Percentiles rank a stretch among this genome's conserved stretches.
Conservation (phyloP, 1,284 basidiomycete species). For the Schizophyllum commune region DNA sequence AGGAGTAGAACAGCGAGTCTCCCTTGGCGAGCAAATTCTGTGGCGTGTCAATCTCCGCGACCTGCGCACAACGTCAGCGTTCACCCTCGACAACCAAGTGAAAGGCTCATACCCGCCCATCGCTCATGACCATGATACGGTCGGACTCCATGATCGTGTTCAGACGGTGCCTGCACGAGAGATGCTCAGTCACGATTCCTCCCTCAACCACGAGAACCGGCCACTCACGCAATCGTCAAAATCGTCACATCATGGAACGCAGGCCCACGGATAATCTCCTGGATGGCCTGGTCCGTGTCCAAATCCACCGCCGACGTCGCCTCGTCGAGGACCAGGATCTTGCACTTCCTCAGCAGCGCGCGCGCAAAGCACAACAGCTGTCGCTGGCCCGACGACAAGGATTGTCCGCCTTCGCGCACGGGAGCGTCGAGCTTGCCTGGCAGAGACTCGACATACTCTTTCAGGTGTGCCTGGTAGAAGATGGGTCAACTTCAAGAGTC, state of each 20-base stretch:
- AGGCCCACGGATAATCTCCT: slow-evolving; percentile 71
- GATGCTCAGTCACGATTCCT: not conserved
- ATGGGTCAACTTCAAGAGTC: not conserved
- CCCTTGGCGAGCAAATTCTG: slow-evolving; percentile 49
- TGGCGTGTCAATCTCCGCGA: slow-evolving; percentile 72
- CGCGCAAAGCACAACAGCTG: slow-evolving; percentile 82
- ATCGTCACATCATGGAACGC: slow-evolving; percentile 70
- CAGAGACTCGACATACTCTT: slow-evolving; percentile 65
- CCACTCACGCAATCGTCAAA: slow-evolving; percentile 69
- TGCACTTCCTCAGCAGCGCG: slow-evolving; percentile 70
- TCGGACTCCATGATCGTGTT: slow-evolving; percentile 90
- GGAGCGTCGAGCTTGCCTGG: slow-evolving; percentile 69
- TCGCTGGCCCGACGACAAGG: slow-evolving; percentile 79
- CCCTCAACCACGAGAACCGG: not conserved
- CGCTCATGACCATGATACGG: slow-evolving; percentile 77
- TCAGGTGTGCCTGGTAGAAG: slow-evolving; percentile 45
- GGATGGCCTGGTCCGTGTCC: slow-evolving; percentile 83
- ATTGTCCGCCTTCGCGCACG: slow-evolving; percentile 77
- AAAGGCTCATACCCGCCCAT: slow-evolving; percentile 49
- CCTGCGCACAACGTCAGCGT: slow-evolving; percentile 21
- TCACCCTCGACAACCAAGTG: not conserved
- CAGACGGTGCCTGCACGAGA: slow-evolving; percentile 60
- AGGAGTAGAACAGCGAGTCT: slow-evolving; percentile 46
- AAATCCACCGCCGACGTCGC: slow-evolving; percentile 83
- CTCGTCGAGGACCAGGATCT: slow-evolving; percentile 88